A percentile compares a stretch with the other conserved stretches of the same genome.
These are phyloP conservation scores for Aspergillus affinis DNA, from an alignment of 495 filamentous ascomycete species.

Conservation along the genomic window DNA sequence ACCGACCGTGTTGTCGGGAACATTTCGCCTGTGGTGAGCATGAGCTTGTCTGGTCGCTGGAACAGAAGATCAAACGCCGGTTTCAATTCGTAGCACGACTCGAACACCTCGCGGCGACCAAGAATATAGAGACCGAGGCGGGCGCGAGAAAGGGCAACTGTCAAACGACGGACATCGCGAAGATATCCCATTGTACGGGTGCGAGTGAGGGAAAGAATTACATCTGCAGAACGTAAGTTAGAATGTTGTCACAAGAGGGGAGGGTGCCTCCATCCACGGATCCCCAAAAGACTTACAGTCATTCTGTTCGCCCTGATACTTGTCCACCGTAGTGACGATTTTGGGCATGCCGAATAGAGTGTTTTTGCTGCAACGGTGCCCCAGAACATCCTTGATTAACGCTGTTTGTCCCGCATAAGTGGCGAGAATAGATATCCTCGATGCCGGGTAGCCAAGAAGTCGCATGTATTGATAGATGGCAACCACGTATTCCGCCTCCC, in stretches of 20 bases:
- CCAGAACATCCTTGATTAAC: conserved; percentile 84
- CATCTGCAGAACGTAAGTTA: conserved; percentile 55
- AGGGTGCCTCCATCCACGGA: too few species aligned
- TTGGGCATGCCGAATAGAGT: conserved; percentile 86
- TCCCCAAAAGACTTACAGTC: conserved; percentile 68
- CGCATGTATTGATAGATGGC: conserved; percentile 98
- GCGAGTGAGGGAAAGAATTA: conserved; percentile 88
- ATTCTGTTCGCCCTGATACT: conserved; percentile 99
- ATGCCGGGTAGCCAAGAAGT: conserved; percentile 89
- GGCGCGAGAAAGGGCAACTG: conserved; percentile 93
- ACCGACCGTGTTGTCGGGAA: conserved; percentile 67
- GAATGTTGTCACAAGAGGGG: conserved; percentile 6
- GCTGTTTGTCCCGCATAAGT: conserved; percentile 95
- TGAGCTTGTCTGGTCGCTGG: conserved; percentile 71
- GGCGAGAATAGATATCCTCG: conserved; percentile 84
- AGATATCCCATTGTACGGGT: conserved; percentile 91
- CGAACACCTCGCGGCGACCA: conserved; percentile 85
- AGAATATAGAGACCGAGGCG: conserved; percentile 91
- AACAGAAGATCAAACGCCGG: conserved; percentile 79
- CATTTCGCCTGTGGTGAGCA: conserved; percentile 80
- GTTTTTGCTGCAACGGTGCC: conserved; percentile 80
- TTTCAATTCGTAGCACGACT: conserved; percentile 81
- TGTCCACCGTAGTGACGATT: conserved; percentile 92
- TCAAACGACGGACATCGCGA: conserved; percentile 88
- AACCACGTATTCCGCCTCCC: conserved; percentile 95